Conservation (phyloP, 1,139 yeast species). For the Sugiyamaella grinbergsii region DNA sequence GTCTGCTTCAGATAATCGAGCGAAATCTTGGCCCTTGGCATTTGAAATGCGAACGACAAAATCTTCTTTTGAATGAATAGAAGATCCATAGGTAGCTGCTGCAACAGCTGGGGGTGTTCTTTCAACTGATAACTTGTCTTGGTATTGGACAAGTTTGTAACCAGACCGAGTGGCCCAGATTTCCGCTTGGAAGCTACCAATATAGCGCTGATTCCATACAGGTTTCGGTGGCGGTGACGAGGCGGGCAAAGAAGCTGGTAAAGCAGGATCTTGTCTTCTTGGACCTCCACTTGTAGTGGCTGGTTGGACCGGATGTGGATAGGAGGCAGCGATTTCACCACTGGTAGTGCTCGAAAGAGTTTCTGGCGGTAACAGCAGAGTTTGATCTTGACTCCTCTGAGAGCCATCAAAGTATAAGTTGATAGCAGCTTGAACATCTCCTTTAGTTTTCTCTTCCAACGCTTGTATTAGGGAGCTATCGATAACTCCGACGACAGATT, state of each 20-base stretch:
- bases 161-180: conserved; percentile 88
- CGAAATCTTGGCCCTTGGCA: conserved; percentile 60
- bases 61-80: conserved; percentile 32
- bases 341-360: background rate
- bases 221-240: conserved; percentile 7
- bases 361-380: too few relatives aligned
- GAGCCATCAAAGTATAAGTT: conserved; percentile 36
- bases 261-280: too few relatives aligned
- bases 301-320: background rate
- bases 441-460: conserved; percentile 33
- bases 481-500: conserved; percentile 35
- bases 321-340: too few relatives aligned
- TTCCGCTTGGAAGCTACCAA: conserved; percentile 72
- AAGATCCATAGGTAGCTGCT: conserved; percentile 14
- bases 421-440: conserved; percentile 38
- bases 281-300: background rate
- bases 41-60: conserved; percentile 41
- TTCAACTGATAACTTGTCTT: conserved; percentile 50
- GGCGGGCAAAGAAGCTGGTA: background rate
- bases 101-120: conserved; percentile 28
- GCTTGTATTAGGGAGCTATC: conserved; percentile 23
- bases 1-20: conserved; percentile 71
- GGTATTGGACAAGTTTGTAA: conserved; percentile 52
- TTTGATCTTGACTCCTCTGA: background rate
- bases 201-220: conserved; percentile 44